These are phyloP conservation scores for Metschnikowia henanensis DNA, from an alignment of 805 yeast genomes.

Conservation along the genomic window DNA sequence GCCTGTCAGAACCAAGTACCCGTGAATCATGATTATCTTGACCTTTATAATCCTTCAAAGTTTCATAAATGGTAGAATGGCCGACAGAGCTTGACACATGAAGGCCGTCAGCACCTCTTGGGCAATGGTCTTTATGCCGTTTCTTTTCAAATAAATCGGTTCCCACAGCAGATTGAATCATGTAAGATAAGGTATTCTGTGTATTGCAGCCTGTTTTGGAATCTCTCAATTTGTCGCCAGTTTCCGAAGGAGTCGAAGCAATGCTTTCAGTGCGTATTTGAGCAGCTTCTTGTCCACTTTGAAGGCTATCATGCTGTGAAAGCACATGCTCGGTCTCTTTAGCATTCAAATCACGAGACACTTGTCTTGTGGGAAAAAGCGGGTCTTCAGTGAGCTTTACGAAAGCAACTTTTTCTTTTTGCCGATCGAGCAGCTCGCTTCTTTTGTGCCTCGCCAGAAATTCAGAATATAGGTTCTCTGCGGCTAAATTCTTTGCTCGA, in stretches of 20 bases:
- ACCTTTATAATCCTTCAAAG: no score
- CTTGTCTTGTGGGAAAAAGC: constrained; percentile 40
- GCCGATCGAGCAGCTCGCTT: constrained; percentile 22
- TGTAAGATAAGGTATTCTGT: no score
- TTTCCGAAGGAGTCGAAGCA: constrained; percentile 32
- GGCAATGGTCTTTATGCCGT: no score
- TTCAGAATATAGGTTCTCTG: constrained; percentile 23
- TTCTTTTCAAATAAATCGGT: no score
- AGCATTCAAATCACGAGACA: constrained; percentile 47
- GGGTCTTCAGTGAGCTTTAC: constrained; percentile 30
- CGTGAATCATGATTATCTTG: no score
- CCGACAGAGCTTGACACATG: no score
- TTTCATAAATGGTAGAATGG: no score
- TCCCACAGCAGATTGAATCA: no score
- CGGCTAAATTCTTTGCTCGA: background rate
- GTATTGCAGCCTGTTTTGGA: no score
- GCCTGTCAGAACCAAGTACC: no score
- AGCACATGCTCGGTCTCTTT: constrained; percentile 47
- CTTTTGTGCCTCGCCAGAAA: constrained; percentile 22
- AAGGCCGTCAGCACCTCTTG: no score
- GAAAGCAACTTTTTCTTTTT: no score
- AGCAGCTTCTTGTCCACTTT: constrained; percentile 33
- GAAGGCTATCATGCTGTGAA: constrained; percentile 31
- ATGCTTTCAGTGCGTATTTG: constrained; percentile 37
- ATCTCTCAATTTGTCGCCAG: constrained; percentile 24